A percentile compares a stretch with the other conserved stretches of the same genome.
These are phyloP conservation scores for Peronospora belbahrii DNA, from an alignment of 352 stramenopile genomes.

Conservation along the genomic window DNA sequence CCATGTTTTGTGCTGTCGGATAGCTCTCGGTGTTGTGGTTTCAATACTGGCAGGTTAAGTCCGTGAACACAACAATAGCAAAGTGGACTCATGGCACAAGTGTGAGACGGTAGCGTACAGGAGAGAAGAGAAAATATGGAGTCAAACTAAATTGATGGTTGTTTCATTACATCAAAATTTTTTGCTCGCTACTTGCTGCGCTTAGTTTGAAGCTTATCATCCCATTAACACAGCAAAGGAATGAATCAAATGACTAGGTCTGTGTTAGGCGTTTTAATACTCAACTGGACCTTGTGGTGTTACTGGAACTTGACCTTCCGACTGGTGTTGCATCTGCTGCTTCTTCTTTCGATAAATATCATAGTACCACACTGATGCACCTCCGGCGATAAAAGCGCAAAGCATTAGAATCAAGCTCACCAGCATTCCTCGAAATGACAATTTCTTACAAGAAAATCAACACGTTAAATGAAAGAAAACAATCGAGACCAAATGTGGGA, in stretches of 20 bases:
- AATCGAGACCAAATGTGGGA: neutral
- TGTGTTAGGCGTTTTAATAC: conserved; percentile 17
- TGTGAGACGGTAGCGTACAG: no score
- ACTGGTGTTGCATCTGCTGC: conserved; percentile 10
- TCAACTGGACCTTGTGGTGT: no score
- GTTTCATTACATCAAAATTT: no score
- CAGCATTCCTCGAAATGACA: conserved; percentile 7
- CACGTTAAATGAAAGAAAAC: neutral
- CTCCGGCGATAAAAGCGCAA: conserved; percentile 20
- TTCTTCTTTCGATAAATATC: conserved; percentile 16
- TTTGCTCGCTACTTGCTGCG: no score
- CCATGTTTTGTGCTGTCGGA: neutral
- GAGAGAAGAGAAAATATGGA: no score
- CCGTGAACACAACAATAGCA: conserved; percentile 2
- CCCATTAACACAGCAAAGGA: no score
- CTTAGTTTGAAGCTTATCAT: no score
- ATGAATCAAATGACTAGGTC: no score
- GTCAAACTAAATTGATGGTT: no score
- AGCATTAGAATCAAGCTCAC: conserved; percentile 18
- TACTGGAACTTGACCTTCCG: conserved; percentile 22
- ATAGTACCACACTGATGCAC: conserved; percentile 19
- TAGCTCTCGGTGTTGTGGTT: neutral
- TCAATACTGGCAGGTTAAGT: conserved; percentile 1
- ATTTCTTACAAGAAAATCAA: neutral
- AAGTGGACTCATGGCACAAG: no score